These are phyloP conservation scores for Davidsoniella neocaledoniae DNA, from an alignment of 2,329 filamentous ascomycete species.

Conservation along the genomic window DNA sequence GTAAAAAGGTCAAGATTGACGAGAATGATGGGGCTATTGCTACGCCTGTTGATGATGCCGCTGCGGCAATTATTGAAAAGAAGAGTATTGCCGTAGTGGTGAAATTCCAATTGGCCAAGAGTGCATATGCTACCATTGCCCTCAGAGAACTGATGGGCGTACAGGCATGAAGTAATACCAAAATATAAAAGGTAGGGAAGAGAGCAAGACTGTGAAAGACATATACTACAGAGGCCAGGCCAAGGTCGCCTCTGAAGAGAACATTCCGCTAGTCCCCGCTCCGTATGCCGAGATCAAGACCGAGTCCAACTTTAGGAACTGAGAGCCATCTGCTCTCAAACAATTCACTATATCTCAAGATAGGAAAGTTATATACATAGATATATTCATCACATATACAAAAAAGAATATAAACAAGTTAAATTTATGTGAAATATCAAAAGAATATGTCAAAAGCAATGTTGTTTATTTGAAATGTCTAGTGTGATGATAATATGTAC, in stretches of 20 bases:
- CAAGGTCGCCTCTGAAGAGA: too few relatives aligned
- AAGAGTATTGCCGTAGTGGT: slow-evolving; percentile 51
- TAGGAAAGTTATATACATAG: too few relatives aligned
- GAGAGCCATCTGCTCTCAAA: too few relatives aligned
- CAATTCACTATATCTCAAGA: too few relatives aligned
- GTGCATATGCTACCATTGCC: slow-evolving; percentile 74
- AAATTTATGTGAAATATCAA: background rate
- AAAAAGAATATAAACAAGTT: background rate
- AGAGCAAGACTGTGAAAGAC: background rate
- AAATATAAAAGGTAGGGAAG: slow-evolving; percentile 8
- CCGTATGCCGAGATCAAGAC: too few relatives aligned
- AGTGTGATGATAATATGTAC: too few relatives aligned
- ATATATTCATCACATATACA: background rate
- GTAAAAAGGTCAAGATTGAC: slow-evolving; percentile 18
- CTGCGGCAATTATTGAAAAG: slow-evolving; percentile 16
- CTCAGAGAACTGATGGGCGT: slow-evolving; percentile 58
- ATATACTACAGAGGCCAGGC: background rate
- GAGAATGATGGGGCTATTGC: slow-evolving; percentile 9
- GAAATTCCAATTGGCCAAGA: slow-evolving; percentile 60
- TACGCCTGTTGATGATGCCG: slow-evolving; percentile 13
- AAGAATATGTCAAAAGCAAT: background rate
- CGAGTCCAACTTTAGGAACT: too few relatives aligned
- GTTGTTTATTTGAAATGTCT: too few relatives aligned
- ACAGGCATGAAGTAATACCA: slow-evolving; percentile 5
- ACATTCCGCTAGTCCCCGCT: too few relatives aligned